Conservation (phyloP, 2,329 filamentous ascomycete genomes). For the Zasmidium angulare region DNA sequence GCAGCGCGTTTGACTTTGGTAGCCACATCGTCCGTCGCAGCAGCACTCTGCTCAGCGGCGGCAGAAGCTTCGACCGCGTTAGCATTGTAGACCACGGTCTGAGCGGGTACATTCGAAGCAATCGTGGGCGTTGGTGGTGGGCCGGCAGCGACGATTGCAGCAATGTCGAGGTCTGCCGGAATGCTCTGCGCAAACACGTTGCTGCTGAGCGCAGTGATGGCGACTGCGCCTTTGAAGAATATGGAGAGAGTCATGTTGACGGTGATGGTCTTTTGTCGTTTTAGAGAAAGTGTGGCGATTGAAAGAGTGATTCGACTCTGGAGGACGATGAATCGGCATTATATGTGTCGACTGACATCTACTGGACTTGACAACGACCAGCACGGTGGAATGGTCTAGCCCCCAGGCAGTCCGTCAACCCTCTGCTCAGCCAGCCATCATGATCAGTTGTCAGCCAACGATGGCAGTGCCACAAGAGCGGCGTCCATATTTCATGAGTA, state of each 20-base stretch:
- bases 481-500: neutral
- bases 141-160: conserved; percentile 10
- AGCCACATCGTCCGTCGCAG: neutral
- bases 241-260: neutral
- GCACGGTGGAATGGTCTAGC: neutral
- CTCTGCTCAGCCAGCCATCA: neutral
- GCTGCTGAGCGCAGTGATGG: neutral
- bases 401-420: neutral
- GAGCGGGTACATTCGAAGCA: conserved; percentile 7
- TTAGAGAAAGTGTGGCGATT: too few relatives aligned
- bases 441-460: neutral
- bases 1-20: conserved; percentile 13
- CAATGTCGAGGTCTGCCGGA: conserved; percentile 6
- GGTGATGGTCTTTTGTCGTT: neutral
- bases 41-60: conserved; percentile 9
- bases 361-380: neutral
- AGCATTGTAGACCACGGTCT: conserved; percentile 10
- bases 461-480: neutral
- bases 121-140: conserved; percentile 8
- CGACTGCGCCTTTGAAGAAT: neutral
- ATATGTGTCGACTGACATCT: neutral
- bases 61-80: neutral
- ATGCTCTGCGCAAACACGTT: neutral
- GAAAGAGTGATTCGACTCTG: too few relatives aligned
- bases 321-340: neutral